These are phyloP conservation scores for Kodamaea ohmeri DNA, from an alignment of 1,139 yeast genomes.

Conservation along the genomic window DNA sequence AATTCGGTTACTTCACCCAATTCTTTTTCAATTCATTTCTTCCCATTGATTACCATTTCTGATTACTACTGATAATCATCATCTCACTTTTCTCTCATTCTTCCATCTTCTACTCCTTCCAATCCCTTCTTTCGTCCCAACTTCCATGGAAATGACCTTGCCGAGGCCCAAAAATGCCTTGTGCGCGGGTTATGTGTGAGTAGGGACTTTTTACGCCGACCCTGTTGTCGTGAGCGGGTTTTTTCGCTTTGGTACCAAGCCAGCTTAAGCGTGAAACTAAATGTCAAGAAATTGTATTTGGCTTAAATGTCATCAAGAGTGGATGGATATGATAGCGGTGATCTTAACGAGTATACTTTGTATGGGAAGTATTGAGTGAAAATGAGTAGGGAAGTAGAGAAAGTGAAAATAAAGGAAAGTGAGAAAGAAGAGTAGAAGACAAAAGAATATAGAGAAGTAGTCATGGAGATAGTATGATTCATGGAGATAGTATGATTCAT, in stretches of 20 bases:
- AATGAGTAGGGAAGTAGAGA: not conserved
- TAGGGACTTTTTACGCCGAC: constrained; percentile 1
- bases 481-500: too few relatives aligned
- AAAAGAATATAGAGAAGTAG: too few relatives aligned
- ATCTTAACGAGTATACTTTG: constrained; percentile 7
- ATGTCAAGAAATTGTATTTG: constrained; percentile 1
- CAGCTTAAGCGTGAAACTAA: constrained; percentile 9
- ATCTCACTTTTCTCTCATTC: too few relatives aligned
- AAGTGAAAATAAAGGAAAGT: not conserved
- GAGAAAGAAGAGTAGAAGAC: too few relatives aligned
- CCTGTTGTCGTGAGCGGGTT: constrained; percentile 5
- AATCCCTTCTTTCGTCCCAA: not conserved
- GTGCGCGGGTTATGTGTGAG: not conserved
- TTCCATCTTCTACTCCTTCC: not conserved
- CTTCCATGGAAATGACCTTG: not conserved
- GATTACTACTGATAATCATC: too few relatives aligned
- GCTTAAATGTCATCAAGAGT: not conserved
- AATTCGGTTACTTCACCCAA: too few relatives aligned
- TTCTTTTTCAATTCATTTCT: too few relatives aligned
- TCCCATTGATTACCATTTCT: too few relatives aligned
- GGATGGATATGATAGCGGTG: not conserved
- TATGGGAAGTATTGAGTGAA: not conserved
- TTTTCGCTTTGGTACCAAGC: constrained; percentile 4
- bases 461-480: too few relatives aligned
- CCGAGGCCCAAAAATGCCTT: not conserved